Conservation (phyloP, 306 rosid genomes). For the Myrica gale region DNA sequence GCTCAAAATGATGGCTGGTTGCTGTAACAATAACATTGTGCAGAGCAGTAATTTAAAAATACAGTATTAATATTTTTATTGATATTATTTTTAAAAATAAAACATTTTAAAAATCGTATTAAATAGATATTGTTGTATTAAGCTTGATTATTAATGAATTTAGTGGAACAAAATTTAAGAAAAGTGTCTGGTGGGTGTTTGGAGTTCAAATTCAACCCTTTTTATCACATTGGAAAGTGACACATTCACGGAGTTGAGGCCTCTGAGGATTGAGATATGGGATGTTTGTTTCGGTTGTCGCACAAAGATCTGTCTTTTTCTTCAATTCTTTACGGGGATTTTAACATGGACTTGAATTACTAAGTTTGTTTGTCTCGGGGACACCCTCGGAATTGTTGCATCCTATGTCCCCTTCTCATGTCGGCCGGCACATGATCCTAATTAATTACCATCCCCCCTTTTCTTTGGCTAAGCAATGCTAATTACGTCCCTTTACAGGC, state of each 20-base stretch:
- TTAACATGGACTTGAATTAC: conserved; percentile 22
- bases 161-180: conserved; percentile 12
- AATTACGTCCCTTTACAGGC: no score
- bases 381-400: conserved; percentile 65
- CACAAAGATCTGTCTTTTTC: conserved; percentile 19
- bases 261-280: conserved; percentile 28
- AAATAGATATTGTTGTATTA: background rate
- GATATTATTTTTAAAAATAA: no score
- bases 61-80: no score
- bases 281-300: conserved; percentile 39
- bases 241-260: conserved; percentile 30
- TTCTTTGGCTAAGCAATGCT: background rate
- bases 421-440: conserved; percentile 27
- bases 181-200: conserved; percentile 30
- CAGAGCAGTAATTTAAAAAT: no score
- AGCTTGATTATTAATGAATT: background rate
- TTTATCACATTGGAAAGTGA: conserved; percentile 43
- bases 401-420: conserved; percentile 42
- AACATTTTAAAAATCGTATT: no score
- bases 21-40: no score
- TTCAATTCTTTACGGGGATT: conserved; percentile 42
- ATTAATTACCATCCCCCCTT: conserved; percentile 6
- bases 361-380: conserved; percentile 31
- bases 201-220: conserved; percentile 25
- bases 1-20: no score